Evolutionary conservation across 148 eudicot genomes (phyloP), one percentile per base, ranked within the genome.

Genomic region (Nepenthes mirabilis): DNA sequence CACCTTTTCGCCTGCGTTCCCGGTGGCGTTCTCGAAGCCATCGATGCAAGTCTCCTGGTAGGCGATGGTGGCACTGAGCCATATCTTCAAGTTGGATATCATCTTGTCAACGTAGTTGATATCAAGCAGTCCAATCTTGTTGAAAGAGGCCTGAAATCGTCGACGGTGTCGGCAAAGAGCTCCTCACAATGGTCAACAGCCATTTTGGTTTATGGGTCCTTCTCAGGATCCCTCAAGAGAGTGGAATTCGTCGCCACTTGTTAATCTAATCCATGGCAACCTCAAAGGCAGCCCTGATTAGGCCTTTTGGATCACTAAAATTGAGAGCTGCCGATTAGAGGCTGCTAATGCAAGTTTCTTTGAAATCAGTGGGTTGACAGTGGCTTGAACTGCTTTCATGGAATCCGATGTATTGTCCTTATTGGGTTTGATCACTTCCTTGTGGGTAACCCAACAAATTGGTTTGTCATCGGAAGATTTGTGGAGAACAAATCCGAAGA

Each of bases 41-140:
- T 88, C 91, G 1, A 88, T 45, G 58, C 95, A 88, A 6, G 95
- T 84, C 59, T 85, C 88, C 57, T 88, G 85, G 64, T 85, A 77
- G 1, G 91, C 82, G 13, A 83, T 64, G 10, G 95, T 76, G 0
- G 84, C 95, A 65, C 95, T 88, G 1, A 88, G 64, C 95, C 95
- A 88, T n/a, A 65, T 66, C 64, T 80, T 80, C 35, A 88, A 35
- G 68, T 82, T 69, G 1, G 48, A 66, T 1, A 85, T 47, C 53
- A 70, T 37, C 0, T 61, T 64, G 40, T 70, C 61, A 2, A 74
- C 37, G 9, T 74, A 72, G 59, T 34, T 65, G 14, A 67, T 23
- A 33, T 80, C 82, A 36, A 82, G 63, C 6, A 58, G 64, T 1
- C 72, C 64, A 48, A 87, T 59, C 14, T 75, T 60, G 2, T 47